These are phyloP conservation scores for Lactarius vividus DNA, from an alignment of 768 basidiomycete genomes.

Conservation along the genomic window DNA sequence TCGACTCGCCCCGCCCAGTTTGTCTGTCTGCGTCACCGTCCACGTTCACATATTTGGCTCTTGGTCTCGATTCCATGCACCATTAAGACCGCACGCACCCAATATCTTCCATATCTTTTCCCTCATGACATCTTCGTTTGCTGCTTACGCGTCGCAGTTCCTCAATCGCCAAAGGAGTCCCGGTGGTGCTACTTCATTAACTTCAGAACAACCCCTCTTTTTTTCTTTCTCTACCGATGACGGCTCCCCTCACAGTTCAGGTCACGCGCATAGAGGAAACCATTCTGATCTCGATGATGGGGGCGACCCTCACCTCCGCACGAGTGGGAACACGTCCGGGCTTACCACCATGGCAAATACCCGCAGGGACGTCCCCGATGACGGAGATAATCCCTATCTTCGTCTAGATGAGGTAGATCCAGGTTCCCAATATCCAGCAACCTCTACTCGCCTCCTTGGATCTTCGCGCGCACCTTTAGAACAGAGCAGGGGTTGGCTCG, in stretches of 20 bases:
- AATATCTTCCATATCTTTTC: not conserved
- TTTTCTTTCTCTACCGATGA: slow-evolving; percentile 84
- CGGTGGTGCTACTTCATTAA: slow-evolving; percentile 42
- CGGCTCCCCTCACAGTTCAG: slow-evolving; percentile 50
- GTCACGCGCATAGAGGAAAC: slow-evolving; percentile 34
- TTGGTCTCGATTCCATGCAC: slow-evolving; percentile 12
- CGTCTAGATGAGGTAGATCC: slow-evolving; percentile 67
- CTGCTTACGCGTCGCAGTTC: slow-evolving; percentile 80
- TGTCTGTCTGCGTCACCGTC: slow-evolving; percentile 5
- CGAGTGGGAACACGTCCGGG: slow-evolving; percentile 36
- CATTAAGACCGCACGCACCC: slow-evolving; percentile 3
- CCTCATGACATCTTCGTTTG: slow-evolving; percentile 65
- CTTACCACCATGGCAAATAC: slow-evolving; percentile 34
- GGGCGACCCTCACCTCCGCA: slow-evolving; percentile 72
- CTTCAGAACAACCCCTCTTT: slow-evolving; percentile 76
- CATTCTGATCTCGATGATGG: slow-evolving; percentile 62
- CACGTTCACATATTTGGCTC: not conserved
- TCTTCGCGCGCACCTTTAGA: slow-evolving; percentile 35
- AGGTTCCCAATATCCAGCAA: slow-evolving; percentile 37
- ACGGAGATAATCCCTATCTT: slow-evolving; percentile 76
- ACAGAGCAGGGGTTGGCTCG: slow-evolving; percentile 58
- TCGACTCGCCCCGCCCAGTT: slow-evolving; percentile 9
- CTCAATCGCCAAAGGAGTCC: slow-evolving; percentile 56
- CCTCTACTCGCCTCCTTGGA: slow-evolving; percentile 40
- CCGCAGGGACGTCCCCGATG: slow-evolving; percentile 36